Evolutionary conservation across 208 protist genomes (phyloP), one percentile per base, ranked within the genome.

Genomic region (Leishmania aethiopica): DNA sequence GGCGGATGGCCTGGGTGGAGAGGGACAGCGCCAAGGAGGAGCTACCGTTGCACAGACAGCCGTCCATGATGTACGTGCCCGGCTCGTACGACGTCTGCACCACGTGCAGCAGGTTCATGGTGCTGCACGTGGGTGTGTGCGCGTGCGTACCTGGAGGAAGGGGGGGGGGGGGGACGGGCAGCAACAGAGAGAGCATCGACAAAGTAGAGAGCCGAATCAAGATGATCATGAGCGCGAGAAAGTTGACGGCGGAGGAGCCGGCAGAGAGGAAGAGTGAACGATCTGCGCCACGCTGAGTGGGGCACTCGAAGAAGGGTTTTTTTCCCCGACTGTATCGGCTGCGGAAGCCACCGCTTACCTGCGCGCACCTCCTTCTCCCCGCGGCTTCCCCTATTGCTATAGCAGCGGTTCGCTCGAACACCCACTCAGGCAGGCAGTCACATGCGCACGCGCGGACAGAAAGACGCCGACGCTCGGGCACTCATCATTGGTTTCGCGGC

Each of bases 51-150:
- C 88, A 90, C 47, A 96, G 75, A 80, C 92, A 96, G 74, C 92
- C 91, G 60, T 97, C 90, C 70, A 94, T 82, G 19, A 94, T 90
- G 81, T 93, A 95, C 62, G 77, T 87, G n/a, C 77, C 88, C 10
- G 82, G 76, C 82, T 91, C 90, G 51, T 92, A 88, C 5, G 92
- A 91, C 28, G 87, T 89, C 59, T 93, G 84, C 40, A 95, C 82
- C 4, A 88, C 87, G 37, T 95, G 90, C 8, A 93, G 77, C 25
- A 92, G 80, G 7, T 89, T 84, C 86, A 91, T 84, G 64, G 28
- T 51, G 42, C 40, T 77, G 22, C 4, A 74, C 3, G 70, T 53
- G 10, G 4, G 11, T 70, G 59, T 55, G 59, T 69, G 75, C 67
- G 59, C 67, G 60, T 79, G 60, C 72, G 76, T 72, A 40, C 37